These are phyloP conservation scores for Hamamelis virginiana DNA, from an alignment of 164 flowering plant species.

Conservation along the genomic window DNA sequence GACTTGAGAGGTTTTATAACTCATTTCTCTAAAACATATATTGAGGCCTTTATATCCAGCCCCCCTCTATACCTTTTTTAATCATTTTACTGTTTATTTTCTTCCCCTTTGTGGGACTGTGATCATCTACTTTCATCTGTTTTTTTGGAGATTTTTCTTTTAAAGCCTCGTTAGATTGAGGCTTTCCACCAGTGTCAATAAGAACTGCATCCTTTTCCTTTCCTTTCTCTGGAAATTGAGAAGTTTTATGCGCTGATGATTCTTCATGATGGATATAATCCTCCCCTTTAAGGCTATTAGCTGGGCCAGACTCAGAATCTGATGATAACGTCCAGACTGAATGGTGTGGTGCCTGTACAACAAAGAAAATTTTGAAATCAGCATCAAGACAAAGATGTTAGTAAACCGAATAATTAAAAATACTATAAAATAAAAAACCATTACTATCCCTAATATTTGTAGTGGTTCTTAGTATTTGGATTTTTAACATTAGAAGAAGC, in stretches of 20 bases:
- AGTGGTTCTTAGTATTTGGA: no score
- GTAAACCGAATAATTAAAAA: no score
- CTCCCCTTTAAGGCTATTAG: constrained; percentile 16
- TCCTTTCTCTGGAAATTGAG: constrained; percentile 14
- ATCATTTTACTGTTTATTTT: constrained; percentile 9
- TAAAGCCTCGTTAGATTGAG: constrained; percentile 22
- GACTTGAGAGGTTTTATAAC: no score
- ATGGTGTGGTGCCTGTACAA: constrained; percentile 41
- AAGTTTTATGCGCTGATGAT: constrained; percentile 8
- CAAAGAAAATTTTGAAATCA: constrained; percentile 6
- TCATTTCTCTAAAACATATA: no score
- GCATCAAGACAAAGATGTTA: not conserved
- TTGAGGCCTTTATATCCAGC: no score
- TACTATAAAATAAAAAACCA: no score
- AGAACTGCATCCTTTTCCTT: constrained; percentile 24
- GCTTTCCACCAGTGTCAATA: constrained; percentile 17
- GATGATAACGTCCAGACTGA: constrained; percentile 46
- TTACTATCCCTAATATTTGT: no score
- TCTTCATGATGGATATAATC: constrained; percentile 12
- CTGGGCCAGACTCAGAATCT: constrained; percentile 51
- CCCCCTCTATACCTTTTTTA: constrained; percentile 15
- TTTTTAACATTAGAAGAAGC: no score
- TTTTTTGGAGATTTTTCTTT: constrained; percentile 26
- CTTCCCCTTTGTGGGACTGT: constrained; percentile 14
- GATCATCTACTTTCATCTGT: constrained; percentile 16